These are phyloP conservation scores for Fraxinus xanthoxyloides DNA, from an alignment of 305 asterid species.

Conservation along the genomic window DNA sequence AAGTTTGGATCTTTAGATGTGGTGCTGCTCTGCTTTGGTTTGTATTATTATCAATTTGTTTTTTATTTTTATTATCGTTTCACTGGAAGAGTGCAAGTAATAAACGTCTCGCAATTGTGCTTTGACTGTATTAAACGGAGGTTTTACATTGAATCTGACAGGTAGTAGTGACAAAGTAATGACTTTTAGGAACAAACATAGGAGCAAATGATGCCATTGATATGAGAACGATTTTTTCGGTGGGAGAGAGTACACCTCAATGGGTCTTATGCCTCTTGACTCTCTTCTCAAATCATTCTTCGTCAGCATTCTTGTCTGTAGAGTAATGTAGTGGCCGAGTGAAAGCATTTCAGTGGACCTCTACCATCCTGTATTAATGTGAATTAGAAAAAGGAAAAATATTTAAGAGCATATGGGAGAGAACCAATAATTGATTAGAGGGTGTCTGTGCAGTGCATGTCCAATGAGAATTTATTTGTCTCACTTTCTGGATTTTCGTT, in stretches of 20 bases:
- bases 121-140: constrained; percentile 9
- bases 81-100: constrained; percentile 4
- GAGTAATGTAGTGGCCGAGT: background rate
- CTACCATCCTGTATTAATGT: background rate
- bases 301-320: background rate
- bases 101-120: constrained; percentile 1
- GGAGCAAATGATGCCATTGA: background rate
- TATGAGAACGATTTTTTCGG: background rate
- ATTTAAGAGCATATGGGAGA: constrained; percentile 11
- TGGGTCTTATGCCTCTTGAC: background rate
- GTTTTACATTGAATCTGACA: background rate
- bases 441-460: constrained; percentile 14
- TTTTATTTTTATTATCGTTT: background rate
- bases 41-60: background rate
- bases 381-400: background rate
- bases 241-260: background rate
- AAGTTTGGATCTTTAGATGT: constrained; percentile 37
- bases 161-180: constrained; percentile 10
- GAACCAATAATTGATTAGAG: background rate
- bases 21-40: background rate
- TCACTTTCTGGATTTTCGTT: constrained; percentile 5
- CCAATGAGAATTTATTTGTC: constrained; percentile 1
- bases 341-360: background rate
- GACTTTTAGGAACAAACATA: constrained; percentile 9
- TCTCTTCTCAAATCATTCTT: background rate